These are phyloP conservation scores for Excoecaria agallocha DNA, from an alignment of 345 rosid genomes.

Conservation along the genomic window DNA sequence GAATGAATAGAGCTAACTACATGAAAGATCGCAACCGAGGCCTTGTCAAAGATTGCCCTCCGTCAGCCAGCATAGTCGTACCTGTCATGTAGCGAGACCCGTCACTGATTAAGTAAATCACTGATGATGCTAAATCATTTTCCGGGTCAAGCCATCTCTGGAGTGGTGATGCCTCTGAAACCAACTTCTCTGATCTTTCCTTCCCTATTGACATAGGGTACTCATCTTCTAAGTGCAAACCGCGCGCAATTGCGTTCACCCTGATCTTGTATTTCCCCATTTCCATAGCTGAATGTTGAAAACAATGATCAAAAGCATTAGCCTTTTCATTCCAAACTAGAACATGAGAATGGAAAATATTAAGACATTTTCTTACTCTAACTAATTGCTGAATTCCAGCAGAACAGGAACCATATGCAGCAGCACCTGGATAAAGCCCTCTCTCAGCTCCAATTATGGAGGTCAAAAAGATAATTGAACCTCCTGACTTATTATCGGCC, in stretches of 20 bases:
- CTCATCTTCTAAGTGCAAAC: constrained; percentile 65
- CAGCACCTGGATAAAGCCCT: constrained; percentile 83
- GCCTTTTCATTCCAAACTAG: neutral
- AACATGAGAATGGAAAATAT: neutral
- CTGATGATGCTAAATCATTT: constrained; percentile 66
- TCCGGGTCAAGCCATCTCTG: constrained; percentile 69
- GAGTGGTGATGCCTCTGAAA: constrained; percentile 55
- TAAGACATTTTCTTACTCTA: constrained; percentile 44
- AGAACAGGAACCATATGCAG: constrained; percentile 66
- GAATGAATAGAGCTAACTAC: constrained; percentile 24
- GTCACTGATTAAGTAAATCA: constrained; percentile 78
- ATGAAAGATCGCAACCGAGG: constrained; percentile 89
- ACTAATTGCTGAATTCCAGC: constrained; percentile 79
- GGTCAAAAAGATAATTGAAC: constrained; percentile 66
- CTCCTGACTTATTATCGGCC: constrained; percentile 59
- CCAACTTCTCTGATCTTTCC: constrained; percentile 64
- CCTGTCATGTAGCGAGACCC: constrained; percentile 85
- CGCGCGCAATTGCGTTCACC: constrained; percentile 68
- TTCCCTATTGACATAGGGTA: constrained; percentile 59
- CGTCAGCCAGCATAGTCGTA: constrained; percentile 73
- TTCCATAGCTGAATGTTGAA: constrained; percentile 55
- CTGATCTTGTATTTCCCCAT: constrained; percentile 59
- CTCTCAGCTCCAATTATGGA: constrained; percentile 68
- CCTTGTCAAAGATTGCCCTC: constrained; percentile 76
- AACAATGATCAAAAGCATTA: neutral